Base-by-base conservation (phyloP, 768 basidiomycete species). In the Phlebiopsis flavidoalba region DNA sequence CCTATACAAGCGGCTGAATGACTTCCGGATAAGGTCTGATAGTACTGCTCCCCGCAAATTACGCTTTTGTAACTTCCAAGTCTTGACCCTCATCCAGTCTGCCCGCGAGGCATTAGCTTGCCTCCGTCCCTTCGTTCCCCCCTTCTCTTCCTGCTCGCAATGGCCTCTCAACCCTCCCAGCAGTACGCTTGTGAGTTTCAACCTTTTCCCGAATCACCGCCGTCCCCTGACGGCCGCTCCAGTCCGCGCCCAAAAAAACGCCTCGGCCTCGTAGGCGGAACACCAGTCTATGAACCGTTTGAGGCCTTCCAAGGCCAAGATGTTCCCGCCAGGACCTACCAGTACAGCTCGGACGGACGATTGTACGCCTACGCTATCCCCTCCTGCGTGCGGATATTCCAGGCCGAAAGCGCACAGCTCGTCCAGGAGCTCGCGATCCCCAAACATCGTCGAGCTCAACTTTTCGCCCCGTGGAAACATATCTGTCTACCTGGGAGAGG, bases 161-260 rank as follows among this genome's bases (percentile, higher is more conserved):
- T 91, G 90, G 82, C 88, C 68, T 85, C 87, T 63, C 83, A 86
- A 74, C 76, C 81, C 63, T 85, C 88, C 65, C 88, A 91, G 79
- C 90, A 93, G 79, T 91, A 90, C 72, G 86, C 91, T 69, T 91
- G 91, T 93, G 56, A 77, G 90, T 82, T 52, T 33, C 57, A 50
- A 51, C 45, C 45, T 60, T 21, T 54, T 21, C 19, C 22, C 19
- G 12, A 37, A 58, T 52, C 40, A 24, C 50, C 62, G 60, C 59
- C 36, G 58, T 69, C 59, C 70, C 36, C 56, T 55, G 52, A 63
- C 69, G 48, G 67, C 53, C 35, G 36, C 56, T 63, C 11, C 68
- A 95, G 94, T 86, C 79, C 93, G 96, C 73, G 92, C 95, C 48
- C 95, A 97, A 83, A 98, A 83, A 98, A 97, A 84, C 81, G 84